Conservation (phyloP, 2,329 filamentous ascomycete genomes). For the Plectosphaerella plurivora region DNA sequence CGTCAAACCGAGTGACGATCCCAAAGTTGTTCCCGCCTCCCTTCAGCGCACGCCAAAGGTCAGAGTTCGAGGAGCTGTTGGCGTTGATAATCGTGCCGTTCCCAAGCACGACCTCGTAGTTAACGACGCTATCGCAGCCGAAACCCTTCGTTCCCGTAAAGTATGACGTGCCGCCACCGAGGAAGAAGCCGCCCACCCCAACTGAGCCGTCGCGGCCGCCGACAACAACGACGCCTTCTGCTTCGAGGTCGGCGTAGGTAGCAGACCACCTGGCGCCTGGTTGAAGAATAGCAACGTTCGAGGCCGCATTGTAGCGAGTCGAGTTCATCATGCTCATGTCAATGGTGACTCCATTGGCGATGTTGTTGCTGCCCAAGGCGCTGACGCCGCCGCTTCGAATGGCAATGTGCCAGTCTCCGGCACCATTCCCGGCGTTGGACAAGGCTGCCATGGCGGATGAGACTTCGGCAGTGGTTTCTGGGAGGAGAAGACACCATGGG, state of each 20-base stretch:
- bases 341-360: slow-evolving; percentile 36
- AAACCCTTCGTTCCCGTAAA: slow-evolving; percentile 39
- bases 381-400: slow-evolving; percentile 45
- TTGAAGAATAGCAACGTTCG: slow-evolving; percentile 7
- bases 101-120: slow-evolving; percentile 41
- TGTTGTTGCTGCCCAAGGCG: slow-evolving; percentile 35
- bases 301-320: slow-evolving; percentile 8
- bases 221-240: slow-evolving; percentile 26
- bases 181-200: slow-evolving; percentile 37
- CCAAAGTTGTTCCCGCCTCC: slow-evolving; percentile 3
- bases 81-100: slow-evolving; percentile 39
- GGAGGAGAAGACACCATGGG: slow-evolving; percentile 20
- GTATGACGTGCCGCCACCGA: slow-evolving; percentile 45
- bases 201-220: slow-evolving; percentile 37
- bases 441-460: slow-evolving; percentile 11
- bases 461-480: slow-evolving; percentile 15
- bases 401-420: slow-evolving; percentile 32
- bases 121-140: slow-evolving; percentile 38
- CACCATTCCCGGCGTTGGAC: slow-evolving; percentile 9
- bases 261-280: slow-evolving; percentile 8
- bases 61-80: slow-evolving; percentile 13
- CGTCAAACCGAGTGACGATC: slow-evolving; percentile 1
- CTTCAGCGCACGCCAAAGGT: slow-evolving; percentile 2
- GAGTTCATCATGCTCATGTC: slow-evolving; percentile 27
- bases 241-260: slow-evolving; percentile 5